Base-by-base conservation (phyloP, 2,329 filamentous ascomycete species). In the Penicillium sp. region DNA sequence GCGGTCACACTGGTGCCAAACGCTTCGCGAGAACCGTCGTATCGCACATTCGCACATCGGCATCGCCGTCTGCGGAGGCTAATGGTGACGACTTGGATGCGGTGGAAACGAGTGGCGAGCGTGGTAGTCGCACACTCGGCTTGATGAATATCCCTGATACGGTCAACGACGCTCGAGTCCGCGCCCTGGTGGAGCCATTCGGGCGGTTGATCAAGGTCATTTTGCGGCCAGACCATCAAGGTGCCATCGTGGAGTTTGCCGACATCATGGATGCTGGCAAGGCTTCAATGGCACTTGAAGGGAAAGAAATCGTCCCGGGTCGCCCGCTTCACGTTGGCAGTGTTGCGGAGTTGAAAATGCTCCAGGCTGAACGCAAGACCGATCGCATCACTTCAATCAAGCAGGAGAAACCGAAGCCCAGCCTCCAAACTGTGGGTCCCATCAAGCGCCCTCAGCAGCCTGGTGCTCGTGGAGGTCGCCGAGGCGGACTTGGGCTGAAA, bases 131-230 rank as follows among this genome's bases (percentile, higher is more conserved):
- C 42, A 93, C 87, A 0, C 77, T 97, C 40, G 85, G 85, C 8
- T 74, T 98, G 23, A 80, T 96, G 69, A 86, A 90, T 52, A 74
- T 98, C 1, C 89, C 93, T 0, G 93, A 97, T 62, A 97, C 90
- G 0, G 81, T 97, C 60, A 96, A 94, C 55, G 88, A 95, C 60
- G 82, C 86, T 1, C 87, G 90, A 24, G 81, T 98, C 44, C 81
- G 81, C 36, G 77, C 82, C 0, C 73, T 94, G 2, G 82, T 86
- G 7, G 85, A 89, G 57, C 77, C 81, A 1, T 77, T 84, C 36
- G 89, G 89, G 0, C 68, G 77, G 1, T 76, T 96, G 20, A 76
- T 84, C 53, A 91, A 90, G 66, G 76, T 97, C 3, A 77, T 86
- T 10, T 76, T 96, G 9, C 83, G 89, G 37, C 88, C 89, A 1